Conservation (phyloP, 192 early-diverging fungal species). For the Chytriomyces hyalinus region DNA sequence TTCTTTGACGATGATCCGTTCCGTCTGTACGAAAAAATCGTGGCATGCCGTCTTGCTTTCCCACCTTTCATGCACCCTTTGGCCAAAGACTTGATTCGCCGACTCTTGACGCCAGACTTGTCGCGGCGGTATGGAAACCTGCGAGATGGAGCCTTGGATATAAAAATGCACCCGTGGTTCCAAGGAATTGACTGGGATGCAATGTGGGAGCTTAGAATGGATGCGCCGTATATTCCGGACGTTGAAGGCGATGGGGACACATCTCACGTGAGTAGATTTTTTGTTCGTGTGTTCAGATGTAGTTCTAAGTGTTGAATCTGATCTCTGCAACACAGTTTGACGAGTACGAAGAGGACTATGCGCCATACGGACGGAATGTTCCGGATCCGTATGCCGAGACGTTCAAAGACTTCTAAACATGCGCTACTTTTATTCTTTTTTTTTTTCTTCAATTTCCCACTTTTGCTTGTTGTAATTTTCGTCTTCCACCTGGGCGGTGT, state of each 20-base stretch:
- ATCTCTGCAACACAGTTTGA: conserved; percentile 79
- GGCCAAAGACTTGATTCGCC: conserved; percentile 76
- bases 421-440: no score
- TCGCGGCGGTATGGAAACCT: conserved; percentile 82
- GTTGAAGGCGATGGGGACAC: conserved; percentile 84
- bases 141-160: conserved; percentile 77
- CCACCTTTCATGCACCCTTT: conserved; percentile 74
- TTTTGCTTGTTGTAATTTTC: no score
- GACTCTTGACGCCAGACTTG: conserved; percentile 71
- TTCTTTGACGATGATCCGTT: conserved; percentile 77
- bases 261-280: conserved; percentile 25
- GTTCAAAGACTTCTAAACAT: conserved; percentile 73
- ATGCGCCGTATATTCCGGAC: conserved; percentile 86
- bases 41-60: conserved; percentile 71
- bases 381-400: conserved; percentile 75
- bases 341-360: conserved; percentile 87
- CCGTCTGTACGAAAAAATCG: conserved; percentile 76
- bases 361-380: conserved; percentile 79
- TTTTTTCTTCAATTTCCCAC: no score
- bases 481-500: no score
- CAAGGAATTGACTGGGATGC: conserved; percentile 89
- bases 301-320: background rate
- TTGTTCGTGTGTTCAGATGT: background rate
- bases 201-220: conserved; percentile 72
- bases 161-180: conserved; percentile 96